Base-by-base conservation (phyloP, 2,329 filamentous ascomycete species). In the Microcera coccophila region DNA sequence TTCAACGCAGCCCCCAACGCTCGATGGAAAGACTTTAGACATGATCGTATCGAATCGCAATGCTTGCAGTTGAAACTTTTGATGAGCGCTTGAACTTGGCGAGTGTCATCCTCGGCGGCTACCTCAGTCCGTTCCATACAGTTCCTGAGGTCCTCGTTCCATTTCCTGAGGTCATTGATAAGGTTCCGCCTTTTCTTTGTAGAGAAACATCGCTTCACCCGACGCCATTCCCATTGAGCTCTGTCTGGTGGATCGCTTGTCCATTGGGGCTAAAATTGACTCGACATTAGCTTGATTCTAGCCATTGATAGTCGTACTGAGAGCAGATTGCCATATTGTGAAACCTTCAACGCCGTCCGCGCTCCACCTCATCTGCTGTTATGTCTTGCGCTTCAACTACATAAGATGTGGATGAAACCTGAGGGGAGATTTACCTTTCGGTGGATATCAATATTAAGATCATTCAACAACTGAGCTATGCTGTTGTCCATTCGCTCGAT, bases 161-260 rank as follows among this genome's bases (percentile, higher is more conserved):
- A 44, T 20, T 40, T 14, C 11, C 24, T 22, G 9, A 44, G 26
- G 10, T 44, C 38, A 29, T 39, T 33, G 16, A 44, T 35, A 20
- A 39, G 14, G 14, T 31, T 19, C n/a, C 29, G 24, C 3, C 31
- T 10, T 17, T 40, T 39, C 11, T 39, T 39, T 9, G 31, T 16
- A 15, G 24, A 19, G 24, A 44, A 40, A 3, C 22, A 29, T 15
- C 31, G 42, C 26, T 40, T 44, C 12, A 40, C 42, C 15, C 37
- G 37, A 1, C 42, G 20, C 42, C 42, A 44, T 33, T 44, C 42
- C 42, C 42, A 44, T 12, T 22, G 22, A 1, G 32, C 26, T 19
- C 18, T 34, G n/a, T 34, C 29, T 5, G 37, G 26, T 3, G 31
- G 15, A 14, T 28, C 24, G 24, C 14, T 14, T 28, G 24, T 28